Evolutionary conservation across 768 basidiomycete species (phyloP), one percentile per base, ranked within the genome.

Genomic region (Kondoa subrosea): DNA sequence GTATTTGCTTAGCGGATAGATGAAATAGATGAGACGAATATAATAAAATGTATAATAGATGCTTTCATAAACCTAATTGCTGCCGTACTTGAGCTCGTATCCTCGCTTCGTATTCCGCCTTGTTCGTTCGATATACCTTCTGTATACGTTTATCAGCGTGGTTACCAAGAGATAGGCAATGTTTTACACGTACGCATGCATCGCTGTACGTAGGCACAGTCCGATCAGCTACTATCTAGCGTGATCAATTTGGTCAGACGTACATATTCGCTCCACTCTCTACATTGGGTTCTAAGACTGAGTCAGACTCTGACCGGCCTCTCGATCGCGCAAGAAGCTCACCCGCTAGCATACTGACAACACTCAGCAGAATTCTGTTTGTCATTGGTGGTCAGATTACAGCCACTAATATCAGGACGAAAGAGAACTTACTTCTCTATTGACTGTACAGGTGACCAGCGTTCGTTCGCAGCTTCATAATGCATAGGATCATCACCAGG

Each of bases 371-470:
- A 29, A 69, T 69, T 2, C 32, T 65, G 33, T 3, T 25, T 3
- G 15, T 8, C 14, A n/a, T n/a, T 34, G 21, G 12, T 3, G 3
- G 4, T n/a, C 8, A 25, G 27, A 4, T 21, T 40, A 25, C 21
- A n/a, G 21, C 21, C 27, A 50, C 31, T 4, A 21, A 3, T 3
- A 14, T 4, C n/a, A 30, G 29, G n/a, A 34, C 17, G 12, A 17
- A 4, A 30, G 26, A 70, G 63, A 66, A 97, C 83, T 71, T 95
- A 93, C 78, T 95, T 96, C 80, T 97, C 88, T 17, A 99, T 89
- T 74, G 89, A 90, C 78, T 97, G 93, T 0, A 97, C 93, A n/a
- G 95, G 95, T 68, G 88, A 90, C 95, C 95, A 99, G 50, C 95
- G 83, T 75, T 99, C 95, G 25, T 88, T 90, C 0, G 91, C 90